Conservation (phyloP, 495 filamentous ascomycete species). For the Aspergillus conjunctus region DNA sequence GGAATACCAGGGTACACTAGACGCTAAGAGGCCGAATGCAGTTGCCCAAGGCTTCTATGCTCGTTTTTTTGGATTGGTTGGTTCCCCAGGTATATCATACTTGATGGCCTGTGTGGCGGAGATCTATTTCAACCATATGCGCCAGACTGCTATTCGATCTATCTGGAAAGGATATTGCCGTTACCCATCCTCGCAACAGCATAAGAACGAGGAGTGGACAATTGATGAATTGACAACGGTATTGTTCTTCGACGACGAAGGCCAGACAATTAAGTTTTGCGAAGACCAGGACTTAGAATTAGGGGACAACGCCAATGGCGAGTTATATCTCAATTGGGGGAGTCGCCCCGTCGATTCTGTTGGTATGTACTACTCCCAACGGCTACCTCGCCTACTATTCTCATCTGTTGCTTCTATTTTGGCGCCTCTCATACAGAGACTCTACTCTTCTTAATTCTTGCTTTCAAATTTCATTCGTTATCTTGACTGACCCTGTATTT, state of each 20-base stretch:
- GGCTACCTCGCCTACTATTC: conserved; percentile 5
- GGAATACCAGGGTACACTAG: conserved; percentile 65
- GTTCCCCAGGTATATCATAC: conserved; percentile 73
- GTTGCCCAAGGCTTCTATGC: conserved; percentile 65
- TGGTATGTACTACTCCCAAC: conserved; percentile 37
- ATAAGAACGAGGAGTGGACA: conserved; percentile 76
- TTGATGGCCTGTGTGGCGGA: conserved; percentile 93
- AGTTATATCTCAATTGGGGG: conserved; percentile 57
- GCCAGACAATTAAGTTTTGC: conserved; percentile 70
- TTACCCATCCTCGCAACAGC: conserved; percentile 59
- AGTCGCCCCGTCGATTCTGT: conserved; percentile 45
- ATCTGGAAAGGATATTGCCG: conserved; percentile 62
- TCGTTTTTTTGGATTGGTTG: conserved; percentile 75
- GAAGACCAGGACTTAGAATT: conserved; percentile 69
- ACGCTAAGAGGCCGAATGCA: conserved; percentile 54
- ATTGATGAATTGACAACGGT: conserved; percentile 63
- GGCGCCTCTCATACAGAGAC: background rate
- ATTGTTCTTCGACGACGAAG: conserved; percentile 72
- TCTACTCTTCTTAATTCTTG: background rate
- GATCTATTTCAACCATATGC: conserved; percentile 81
- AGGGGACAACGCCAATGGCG: conserved; percentile 48
- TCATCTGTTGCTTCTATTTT: conserved; percentile 5
- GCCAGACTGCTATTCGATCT: conserved; percentile 72
- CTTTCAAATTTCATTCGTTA: conserved; percentile 2
- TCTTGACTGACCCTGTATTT: conserved; percentile 23